Percentiles rank a stretch among this genome's conserved stretches.
Evolutionary conservation across 2,329 filamentous ascomycete genomes (phyloP).

Genomic region (Beauveria medogensis): DNA sequence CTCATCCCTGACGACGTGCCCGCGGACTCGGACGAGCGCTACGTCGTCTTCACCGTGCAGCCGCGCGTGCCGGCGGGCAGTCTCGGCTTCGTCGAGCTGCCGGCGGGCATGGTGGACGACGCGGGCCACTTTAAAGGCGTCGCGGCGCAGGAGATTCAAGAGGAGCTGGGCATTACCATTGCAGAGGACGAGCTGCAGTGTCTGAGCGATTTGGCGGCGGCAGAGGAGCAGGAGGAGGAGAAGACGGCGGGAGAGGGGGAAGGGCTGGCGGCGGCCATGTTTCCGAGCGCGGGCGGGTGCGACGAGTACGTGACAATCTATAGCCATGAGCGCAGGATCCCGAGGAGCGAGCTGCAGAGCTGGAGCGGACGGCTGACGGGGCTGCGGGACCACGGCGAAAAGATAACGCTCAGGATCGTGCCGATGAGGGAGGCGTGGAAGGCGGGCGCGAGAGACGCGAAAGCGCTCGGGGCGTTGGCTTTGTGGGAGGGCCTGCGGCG

Average conservation of each 20-base stretch:
- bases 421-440: conserved; percentile 48
- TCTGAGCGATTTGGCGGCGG: conserved; percentile 42
- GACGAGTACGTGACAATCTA: conserved; percentile 55
- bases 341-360: conserved; percentile 39
- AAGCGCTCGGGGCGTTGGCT: conserved; percentile 50
- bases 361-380: conserved; percentile 53
- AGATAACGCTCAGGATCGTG: conserved; percentile 53
- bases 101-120: conserved; percentile 51
- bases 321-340: conserved; percentile 45
- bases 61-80: conserved; percentile 48
- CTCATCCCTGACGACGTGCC: conserved; percentile 43
- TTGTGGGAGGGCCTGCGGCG: conserved; percentile 49
- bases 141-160: conserved; percentile 52
- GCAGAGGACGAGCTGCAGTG: conserved; percentile 37
- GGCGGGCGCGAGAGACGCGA: conserved; percentile 49
- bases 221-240: conserved; percentile 21
- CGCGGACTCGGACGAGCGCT: conserved; percentile 24
- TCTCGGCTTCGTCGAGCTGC: conserved; percentile 47
- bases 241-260: conserved; percentile 24
- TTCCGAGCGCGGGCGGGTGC: conserved; percentile 50
- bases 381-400: conserved; percentile 49
- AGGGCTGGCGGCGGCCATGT: conserved; percentile 41
- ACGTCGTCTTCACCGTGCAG: conserved; percentile 52
- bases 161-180: conserved; percentile 51
- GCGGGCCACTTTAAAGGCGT: conserved; percentile 46